Base-by-base conservation (phyloP, 352 stramenopile genomes). In the Plasmopara halstedii region DNA sequence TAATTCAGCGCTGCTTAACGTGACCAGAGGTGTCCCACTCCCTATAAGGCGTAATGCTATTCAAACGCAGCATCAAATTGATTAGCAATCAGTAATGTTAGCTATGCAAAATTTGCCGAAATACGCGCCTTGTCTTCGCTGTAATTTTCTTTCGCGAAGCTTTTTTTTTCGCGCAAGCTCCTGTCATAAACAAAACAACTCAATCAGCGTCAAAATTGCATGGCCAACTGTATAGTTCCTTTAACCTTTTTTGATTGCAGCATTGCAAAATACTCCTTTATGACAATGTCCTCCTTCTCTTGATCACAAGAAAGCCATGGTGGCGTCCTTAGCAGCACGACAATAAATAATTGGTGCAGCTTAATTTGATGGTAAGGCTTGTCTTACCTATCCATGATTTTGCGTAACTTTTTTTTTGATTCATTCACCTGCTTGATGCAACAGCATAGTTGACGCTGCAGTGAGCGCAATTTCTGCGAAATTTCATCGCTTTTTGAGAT, bases 91-190 rank as follows among this genome's bases (percentile, higher is more conserved):
- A 11, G n/a, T 29, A 29, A 6, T 29, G 2, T 10, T 4, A 29
- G 25, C 25, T 29, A 4, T 4, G 7, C 7, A 29, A 29, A 29
- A 6, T 29, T 29, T 6, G 25, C 26, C 31, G 15, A 17, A 15
- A 17, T 33, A 15, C 33, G 31, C 25, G 80, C 72, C 77, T 65
- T 85, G 70, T 53, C 72, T 62, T 35, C 73, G 72, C 52, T 84
- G 58, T 18, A 68, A 54, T 44, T 87, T 88, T 62, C 85, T 86
- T 36, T 81, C 67, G 14, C 77, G 79, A 48, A 83, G 66, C 42
- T 82, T 85, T 39, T 70, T 77, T 60, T 87, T 87, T 2, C 73
- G 64, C 37, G 81, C 67, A 37, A 80, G 38, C 37, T 88, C 77
- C 77, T 88, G 41, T 19, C 19, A 29, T 29, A 4, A 37, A 42